Base-by-base conservation (phyloP, 2,329 filamentous ascomycete genomes). In the Sporothrix humicola region DNA sequence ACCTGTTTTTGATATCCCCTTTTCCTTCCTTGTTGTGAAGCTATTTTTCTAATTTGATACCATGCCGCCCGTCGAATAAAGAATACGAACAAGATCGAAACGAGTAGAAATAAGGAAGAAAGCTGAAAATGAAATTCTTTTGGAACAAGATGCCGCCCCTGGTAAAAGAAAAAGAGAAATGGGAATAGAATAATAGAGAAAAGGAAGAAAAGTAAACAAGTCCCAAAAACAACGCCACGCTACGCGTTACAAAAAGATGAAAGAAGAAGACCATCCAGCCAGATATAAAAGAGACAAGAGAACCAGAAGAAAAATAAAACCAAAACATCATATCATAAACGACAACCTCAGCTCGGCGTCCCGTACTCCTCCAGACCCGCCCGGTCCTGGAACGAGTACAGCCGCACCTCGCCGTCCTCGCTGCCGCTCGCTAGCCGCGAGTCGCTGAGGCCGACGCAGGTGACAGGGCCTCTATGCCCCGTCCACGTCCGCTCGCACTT, bases 401-500 rank as follows among this genome's bases (percentile, higher is more conserved):
- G 87, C 71, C 95, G 87, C 48, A 98, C 93, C 78, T 97, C 94
- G 76, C 93, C 93, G 80, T 99, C 96, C 81, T 98, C 96, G 79
- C 95, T 94, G 6, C 95, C 96, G 78, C 93, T 97, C 44, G 94
- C 93, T 85, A 99, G 92, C 56, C 93, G 88, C 78, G 91, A 93
- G 80, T 98, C 96, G 78, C 94, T 97, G 7, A 99, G 85, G 0
- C 93, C 95, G 54, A 98, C 92, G 80, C 95, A 98, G 2, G 95
- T 98, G 2, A 98, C 94, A 0, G 96, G 95, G 0, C 94, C 95
- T 1, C 91, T 89, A 81, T 98, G 96, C 0, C 95, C 95, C 2
- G 93, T 94, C 79, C 97, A 95, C 2, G 95, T 98, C 68, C 94
- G 87, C 81, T 98, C 95, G 82, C 95, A 97, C 79, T 93, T 94